A percentile compares a stretch with the other conserved stretches of the same genome.
These are phyloP conservation scores for Crataegus laevigata DNA, from an alignment of 306 rosid species.

Conservation along the genomic window DNA sequence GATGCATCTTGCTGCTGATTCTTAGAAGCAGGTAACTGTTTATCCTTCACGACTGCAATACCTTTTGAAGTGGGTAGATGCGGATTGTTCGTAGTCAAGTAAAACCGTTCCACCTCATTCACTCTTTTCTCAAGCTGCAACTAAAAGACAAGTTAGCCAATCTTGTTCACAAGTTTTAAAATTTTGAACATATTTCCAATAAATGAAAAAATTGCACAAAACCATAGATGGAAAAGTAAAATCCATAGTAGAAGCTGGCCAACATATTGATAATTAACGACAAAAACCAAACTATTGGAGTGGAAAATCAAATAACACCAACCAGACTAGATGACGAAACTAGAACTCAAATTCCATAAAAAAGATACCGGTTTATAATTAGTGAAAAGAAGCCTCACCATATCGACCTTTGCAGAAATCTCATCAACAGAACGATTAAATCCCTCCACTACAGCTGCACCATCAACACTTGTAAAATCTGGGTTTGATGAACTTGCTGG, in stretches of 20 bases:
- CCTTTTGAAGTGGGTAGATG: slow-evolving; percentile 41
- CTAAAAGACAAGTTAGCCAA: slow-evolving; percentile 1
- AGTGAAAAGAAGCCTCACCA: slow-evolving; percentile 24
- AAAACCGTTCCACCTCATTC: slow-evolving; percentile 60
- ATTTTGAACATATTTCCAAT: not conserved
- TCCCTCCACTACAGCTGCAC: slow-evolving; percentile 18
- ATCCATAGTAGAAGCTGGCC: not conserved
- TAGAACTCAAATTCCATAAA: not conserved
- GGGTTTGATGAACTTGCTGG: slow-evolving; percentile 12
- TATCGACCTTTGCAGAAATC: slow-evolving; percentile 26
- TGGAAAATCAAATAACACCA: not conserved
- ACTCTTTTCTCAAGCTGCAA: slow-evolving; percentile 73
- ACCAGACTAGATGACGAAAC: not conserved
- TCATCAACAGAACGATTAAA: slow-evolving; percentile 17
- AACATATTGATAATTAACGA: too few relatives aligned
- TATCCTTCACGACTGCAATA: slow-evolving; percentile 44
- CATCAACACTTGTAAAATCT: not conserved
- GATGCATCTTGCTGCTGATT: slow-evolving; percentile 74
- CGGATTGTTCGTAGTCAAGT: slow-evolving; percentile 29
- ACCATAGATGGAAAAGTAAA: not conserved
- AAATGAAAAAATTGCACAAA: not conserved
- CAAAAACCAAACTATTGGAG: not conserved
- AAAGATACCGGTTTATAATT: not conserved
- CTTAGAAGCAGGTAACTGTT: slow-evolving; percentile 46
- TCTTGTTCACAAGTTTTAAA: not conserved